Percentiles rank a stretch among this genome's conserved stretches.
Evolutionary conservation across 495 filamentous ascomycete species (phyloP).

Genomic region (Annulohypoxylon moriforme): DNA sequence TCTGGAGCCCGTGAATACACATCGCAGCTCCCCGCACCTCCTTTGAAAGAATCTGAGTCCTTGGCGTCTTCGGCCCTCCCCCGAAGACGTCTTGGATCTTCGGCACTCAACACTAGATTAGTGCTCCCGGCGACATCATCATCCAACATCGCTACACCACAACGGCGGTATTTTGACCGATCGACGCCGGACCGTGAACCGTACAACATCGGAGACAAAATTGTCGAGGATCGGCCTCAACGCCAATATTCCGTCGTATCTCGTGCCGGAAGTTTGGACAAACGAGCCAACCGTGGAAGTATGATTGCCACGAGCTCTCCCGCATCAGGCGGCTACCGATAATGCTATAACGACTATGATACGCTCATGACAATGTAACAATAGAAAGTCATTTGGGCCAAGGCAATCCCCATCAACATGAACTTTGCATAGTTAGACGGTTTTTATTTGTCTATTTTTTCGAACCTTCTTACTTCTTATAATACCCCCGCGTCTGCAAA

Average conservation of each 20-base stretch:
- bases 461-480: constrained; percentile 18
- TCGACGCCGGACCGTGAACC: constrained; percentile 54
- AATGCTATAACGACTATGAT: constrained; percentile 42
- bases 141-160: constrained; percentile 38
- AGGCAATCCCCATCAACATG: constrained; percentile 25
- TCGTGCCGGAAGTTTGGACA: constrained; percentile 55
- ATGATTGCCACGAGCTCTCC: constrained; percentile 49
- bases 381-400: constrained; percentile 40
- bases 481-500: constrained; percentile 39
- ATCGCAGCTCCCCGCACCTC: constrained; percentile 45
- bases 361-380: constrained; percentile 47
- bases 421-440: constrained; percentile 38
- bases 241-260: constrained; percentile 54
- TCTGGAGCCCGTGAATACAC: constrained; percentile 48
- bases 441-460: constrained; percentile 33
- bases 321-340: constrained; percentile 36
- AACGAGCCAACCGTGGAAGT: constrained; percentile 52
- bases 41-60: constrained; percentile 42
- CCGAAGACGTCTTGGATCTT: constrained; percentile 54
- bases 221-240: constrained; percentile 55
- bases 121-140: constrained; percentile 44
- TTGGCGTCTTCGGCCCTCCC: constrained; percentile 56
- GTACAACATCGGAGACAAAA: constrained; percentile 50
- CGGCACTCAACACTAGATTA: constrained; percentile 53
- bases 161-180: constrained; percentile 62